Evolutionary conservation across 371 early-diverging fungal species (phyloP).

Genomic region (Rhizopus stolonifer): DNA sequence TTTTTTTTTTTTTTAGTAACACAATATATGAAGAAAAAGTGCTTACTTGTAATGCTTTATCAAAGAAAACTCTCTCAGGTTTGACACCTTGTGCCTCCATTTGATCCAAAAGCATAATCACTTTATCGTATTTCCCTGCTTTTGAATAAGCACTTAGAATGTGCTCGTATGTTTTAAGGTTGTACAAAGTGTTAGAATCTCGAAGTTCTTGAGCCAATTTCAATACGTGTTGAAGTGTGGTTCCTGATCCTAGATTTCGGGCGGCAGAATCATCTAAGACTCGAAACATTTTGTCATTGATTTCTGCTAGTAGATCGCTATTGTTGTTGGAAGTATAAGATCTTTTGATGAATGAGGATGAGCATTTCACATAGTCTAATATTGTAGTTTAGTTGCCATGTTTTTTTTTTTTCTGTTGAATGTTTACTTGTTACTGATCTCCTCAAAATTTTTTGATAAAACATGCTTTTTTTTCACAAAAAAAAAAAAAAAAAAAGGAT

Average conservation of each 20-base stretch:
- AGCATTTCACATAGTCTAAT: background rate
- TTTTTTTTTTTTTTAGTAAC: background rate
- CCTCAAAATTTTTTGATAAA: background rate
- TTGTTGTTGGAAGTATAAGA: background rate
- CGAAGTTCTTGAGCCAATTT: slow-evolving; percentile 16
- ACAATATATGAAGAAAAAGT: background rate
- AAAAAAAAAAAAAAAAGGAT: slow-evolving; percentile 1
- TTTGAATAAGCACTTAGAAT: slow-evolving; percentile 33
- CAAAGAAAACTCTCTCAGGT: slow-evolving; percentile 16
- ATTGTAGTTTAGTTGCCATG: background rate
- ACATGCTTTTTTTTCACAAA: background rate
- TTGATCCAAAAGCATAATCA: slow-evolving; percentile 18
- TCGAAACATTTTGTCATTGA: slow-evolving; percentile 16
- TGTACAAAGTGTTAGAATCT: slow-evolving; percentile 8
- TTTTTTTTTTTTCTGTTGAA: background rate
- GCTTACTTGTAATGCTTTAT: slow-evolving; percentile 34
- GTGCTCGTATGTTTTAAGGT: slow-evolving; percentile 23
- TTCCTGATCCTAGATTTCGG: background rate
- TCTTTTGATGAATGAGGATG: background rate
- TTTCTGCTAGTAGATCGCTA: slow-evolving; percentile 4
- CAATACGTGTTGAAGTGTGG: slow-evolving; percentile 7
- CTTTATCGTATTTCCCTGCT: slow-evolving; percentile 1
- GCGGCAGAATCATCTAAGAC: slow-evolving; percentile 10
- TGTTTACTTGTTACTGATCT: background rate
- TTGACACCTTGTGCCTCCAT: slow-evolving; percentile 20